phyloP scores from a whole-genome alignment of 2,329 filamentous ascomycete genomes.

The Talaromyces sp. region DNA sequence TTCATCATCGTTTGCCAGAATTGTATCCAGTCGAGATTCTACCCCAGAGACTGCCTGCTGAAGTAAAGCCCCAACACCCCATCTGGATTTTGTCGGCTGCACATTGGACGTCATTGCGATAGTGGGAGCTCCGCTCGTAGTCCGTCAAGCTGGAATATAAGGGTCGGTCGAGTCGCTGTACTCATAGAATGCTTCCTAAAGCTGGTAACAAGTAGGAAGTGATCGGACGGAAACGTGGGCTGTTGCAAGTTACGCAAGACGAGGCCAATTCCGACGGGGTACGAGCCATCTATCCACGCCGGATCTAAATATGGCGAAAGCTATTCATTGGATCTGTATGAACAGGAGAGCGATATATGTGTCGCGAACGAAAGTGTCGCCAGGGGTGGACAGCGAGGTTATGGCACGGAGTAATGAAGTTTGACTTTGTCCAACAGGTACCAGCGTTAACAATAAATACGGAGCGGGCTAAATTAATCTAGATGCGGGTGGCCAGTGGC shows the following conservation, averaged over 20 bases:
- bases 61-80: conserved; percentile 69
- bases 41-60: conserved; percentile 90
- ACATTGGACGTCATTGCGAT: conserved; percentile 35
- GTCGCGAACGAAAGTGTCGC: background rate
- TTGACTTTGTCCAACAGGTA: conserved; percentile 5
- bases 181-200: background rate
- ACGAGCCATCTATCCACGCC: conserved; percentile 10
- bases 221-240: background rate
- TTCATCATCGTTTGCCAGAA: conserved; percentile 76
- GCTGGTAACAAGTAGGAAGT: background rate
- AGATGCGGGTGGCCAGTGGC: background rate
- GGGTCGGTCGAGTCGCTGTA: background rate
- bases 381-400: background rate
- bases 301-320: background rate
- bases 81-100: conserved; percentile 58
- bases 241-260: conserved; percentile 14
- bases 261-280: background rate
- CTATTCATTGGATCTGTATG: conserved; percentile 1
- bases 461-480: conserved; percentile 10
- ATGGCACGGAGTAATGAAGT: background rate
- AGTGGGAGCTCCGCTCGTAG: no score
- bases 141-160: background rate
- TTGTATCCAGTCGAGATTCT: conserved; percentile 87
- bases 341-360: background rate
- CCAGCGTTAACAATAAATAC: conserved; percentile 6